Percentiles rank a stretch among this genome's conserved stretches.
These are phyloP conservation scores for Venturia pyrina DNA, from an alignment of 2,329 filamentous ascomycete genomes.

Conservation along the genomic window DNA sequence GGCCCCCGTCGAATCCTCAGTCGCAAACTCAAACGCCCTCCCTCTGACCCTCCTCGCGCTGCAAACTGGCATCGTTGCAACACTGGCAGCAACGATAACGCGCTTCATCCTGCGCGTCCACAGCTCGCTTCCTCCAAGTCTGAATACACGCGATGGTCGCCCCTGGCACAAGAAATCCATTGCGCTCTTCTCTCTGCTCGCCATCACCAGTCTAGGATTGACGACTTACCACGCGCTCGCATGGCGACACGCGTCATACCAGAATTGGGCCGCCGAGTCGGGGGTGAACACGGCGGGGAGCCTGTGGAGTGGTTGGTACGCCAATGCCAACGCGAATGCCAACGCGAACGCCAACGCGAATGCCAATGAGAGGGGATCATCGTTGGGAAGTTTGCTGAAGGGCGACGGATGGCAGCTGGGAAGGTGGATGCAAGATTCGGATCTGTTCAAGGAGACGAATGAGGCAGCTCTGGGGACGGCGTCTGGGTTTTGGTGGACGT, in stretches of 20 bases:
- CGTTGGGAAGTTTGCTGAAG: not conserved
- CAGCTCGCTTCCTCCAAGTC: slow-evolving; percentile 23
- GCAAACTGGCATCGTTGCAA: slow-evolving; percentile 23
- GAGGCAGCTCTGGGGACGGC: slow-evolving; percentile 45
- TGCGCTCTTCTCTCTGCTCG: slow-evolving; percentile 34
- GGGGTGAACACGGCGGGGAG: slow-evolving; percentile 32
- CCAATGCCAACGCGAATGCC: slow-evolving; percentile 21
- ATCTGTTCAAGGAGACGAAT: slow-evolving; percentile 43
- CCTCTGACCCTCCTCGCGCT: slow-evolving; percentile 24
- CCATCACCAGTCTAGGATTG: slow-evolving; percentile 34
- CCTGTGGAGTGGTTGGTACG: slow-evolving; percentile 29
- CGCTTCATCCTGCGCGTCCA: slow-evolving; percentile 23
- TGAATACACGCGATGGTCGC: slow-evolving; percentile 24
- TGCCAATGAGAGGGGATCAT: slow-evolving; percentile 21
- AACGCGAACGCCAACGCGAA: slow-evolving; percentile 19
- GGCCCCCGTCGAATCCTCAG: slow-evolving; percentile 26
- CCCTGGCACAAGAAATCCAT: slow-evolving; percentile 23
- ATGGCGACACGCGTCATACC: slow-evolving; percentile 40
- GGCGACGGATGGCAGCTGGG: slow-evolving; percentile 28
- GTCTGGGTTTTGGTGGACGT: slow-evolving; percentile 52
- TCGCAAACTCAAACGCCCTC: slow-evolving; percentile 23
- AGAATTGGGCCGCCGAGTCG: slow-evolving; percentile 37
- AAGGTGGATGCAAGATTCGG: slow-evolving; percentile 45
- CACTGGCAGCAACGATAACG: slow-evolving; percentile 22
- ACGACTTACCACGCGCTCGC: slow-evolving; percentile 35